phyloP scores from a whole-genome alignment of 208 protist species.

The Leishmania tropica region DNA sequence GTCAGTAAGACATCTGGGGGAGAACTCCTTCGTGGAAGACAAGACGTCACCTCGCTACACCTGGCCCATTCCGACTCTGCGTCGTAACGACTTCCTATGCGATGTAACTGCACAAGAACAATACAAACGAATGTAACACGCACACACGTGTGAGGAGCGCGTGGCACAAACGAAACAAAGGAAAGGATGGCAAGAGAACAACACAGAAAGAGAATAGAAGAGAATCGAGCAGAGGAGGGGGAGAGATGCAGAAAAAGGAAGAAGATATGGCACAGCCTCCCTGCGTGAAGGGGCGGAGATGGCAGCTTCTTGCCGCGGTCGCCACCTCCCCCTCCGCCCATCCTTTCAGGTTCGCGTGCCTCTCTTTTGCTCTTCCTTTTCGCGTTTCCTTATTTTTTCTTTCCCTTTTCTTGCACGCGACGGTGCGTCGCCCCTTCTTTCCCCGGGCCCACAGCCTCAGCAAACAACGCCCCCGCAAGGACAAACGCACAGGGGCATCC shows the following conservation, averaged over 20 bases:
- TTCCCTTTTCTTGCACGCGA: neutral
- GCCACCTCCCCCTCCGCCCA: neutral
- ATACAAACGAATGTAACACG: neutral
- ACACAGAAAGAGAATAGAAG: neutral
- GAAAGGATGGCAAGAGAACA: neutral
- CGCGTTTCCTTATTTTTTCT: no score
- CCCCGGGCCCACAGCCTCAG: neutral
- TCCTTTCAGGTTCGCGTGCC: neutral
- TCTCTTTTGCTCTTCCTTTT: neutral
- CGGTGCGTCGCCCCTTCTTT: neutral
- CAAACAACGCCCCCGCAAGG: neutral
- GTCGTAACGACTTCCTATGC: neutral
- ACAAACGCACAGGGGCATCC: neutral
- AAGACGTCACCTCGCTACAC: neutral
- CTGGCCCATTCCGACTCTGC: neutral
- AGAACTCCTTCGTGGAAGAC: neutral
- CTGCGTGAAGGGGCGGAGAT: neutral
- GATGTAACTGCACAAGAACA: neutral
- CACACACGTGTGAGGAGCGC: neutral
- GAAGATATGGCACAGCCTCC: neutral
- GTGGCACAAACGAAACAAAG: neutral
- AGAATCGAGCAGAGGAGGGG: neutral
- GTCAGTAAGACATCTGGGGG: conserved; percentile 2
- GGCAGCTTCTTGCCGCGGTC: neutral
- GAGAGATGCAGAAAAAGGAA: neutral